phyloP scores from a whole-genome alignment of 148 eudicot genomes.

The Heliosperma pusillum region DNA sequence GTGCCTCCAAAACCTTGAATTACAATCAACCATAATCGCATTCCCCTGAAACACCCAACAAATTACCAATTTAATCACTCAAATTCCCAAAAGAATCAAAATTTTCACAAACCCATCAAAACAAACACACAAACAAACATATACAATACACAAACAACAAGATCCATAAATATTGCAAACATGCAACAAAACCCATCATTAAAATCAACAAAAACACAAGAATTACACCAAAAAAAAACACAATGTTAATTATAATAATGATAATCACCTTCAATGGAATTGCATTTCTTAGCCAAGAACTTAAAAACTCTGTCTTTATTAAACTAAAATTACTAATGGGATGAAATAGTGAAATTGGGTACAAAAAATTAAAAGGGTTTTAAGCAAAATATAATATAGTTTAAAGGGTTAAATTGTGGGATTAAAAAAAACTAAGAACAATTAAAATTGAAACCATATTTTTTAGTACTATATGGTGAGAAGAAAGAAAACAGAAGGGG shows the following conservation, averaged over 20 bases:
- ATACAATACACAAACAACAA: slow-evolving; percentile 10
- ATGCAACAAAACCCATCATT: slow-evolving; percentile 34
- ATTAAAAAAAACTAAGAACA: background rate
- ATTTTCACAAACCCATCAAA: slow-evolving; percentile 16
- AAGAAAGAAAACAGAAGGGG: background rate
- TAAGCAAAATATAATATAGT: background rate
- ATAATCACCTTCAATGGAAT: slow-evolving; percentile 33
- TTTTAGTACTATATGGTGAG: slow-evolving; percentile 12
- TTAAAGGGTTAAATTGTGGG: background rate
- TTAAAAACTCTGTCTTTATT: slow-evolving; percentile 11
- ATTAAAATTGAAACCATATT: background rate
- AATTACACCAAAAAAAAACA: slow-evolving; percentile 14
- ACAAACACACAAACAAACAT: background rate
- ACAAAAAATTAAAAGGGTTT: slow-evolving; percentile 14
- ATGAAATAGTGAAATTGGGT: slow-evolving; percentile 31
- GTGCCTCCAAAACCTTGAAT: slow-evolving; percentile 32
- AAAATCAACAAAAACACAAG: slow-evolving; percentile 9
- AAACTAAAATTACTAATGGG: slow-evolving; percentile 12
- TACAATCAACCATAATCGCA: slow-evolving; percentile 48
- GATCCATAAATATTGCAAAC: slow-evolving; percentile 33
- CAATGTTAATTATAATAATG: background rate
- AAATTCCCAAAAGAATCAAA: slow-evolving; percentile 8
- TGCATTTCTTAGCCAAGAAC: slow-evolving; percentile 4
- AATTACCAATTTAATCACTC: slow-evolving; percentile 27
- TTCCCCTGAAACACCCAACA: slow-evolving; percentile 39